phyloP scores from a whole-genome alignment of 306 rosid species.

The Rubus parviflorus region DNA sequence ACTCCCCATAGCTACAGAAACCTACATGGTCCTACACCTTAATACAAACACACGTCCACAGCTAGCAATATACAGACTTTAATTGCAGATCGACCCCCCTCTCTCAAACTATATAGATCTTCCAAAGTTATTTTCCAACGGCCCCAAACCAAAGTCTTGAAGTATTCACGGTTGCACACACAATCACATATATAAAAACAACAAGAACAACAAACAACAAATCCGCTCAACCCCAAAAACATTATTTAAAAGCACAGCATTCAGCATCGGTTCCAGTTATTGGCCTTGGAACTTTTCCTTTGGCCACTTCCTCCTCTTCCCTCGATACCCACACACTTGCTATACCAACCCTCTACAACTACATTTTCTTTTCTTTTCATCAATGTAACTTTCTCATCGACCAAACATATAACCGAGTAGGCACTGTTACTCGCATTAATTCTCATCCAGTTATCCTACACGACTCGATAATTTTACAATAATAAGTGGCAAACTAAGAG shows the following conservation, averaged over 20 bases:
- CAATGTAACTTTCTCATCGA: conserved; percentile 12
- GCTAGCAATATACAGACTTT: conserved; percentile 11
- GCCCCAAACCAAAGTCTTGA: conserved; percentile 29
- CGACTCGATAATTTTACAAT: too few species aligned
- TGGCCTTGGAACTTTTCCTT: conserved; percentile 70
- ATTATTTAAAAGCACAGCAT: conserved; percentile 40
- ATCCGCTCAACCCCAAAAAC: conserved; percentile 51
- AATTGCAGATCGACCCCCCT: neutral
- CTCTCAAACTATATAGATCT: neutral
- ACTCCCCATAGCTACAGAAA: too few species aligned
- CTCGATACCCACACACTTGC: conserved; percentile 45
- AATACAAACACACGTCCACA: conserved; percentile 6
- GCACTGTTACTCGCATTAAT: neutral
- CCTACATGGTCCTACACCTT: neutral
- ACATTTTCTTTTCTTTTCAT: neutral
- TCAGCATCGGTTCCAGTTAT: conserved; percentile 73
- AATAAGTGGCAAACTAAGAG: too few species aligned
- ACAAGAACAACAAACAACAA: conserved; percentile 60
- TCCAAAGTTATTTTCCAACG: conserved; percentile 28
- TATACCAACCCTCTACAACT: neutral
- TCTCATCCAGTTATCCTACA: neutral
- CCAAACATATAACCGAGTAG: neutral
- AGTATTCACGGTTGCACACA: conserved; percentile 26
- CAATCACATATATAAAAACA: conserved; percentile 32
- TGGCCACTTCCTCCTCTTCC: conserved; percentile 59